These are phyloP conservation scores for Persicaria tinctoria DNA, from an alignment of 148 eudicot genomes.

Conservation along the genomic window DNA sequence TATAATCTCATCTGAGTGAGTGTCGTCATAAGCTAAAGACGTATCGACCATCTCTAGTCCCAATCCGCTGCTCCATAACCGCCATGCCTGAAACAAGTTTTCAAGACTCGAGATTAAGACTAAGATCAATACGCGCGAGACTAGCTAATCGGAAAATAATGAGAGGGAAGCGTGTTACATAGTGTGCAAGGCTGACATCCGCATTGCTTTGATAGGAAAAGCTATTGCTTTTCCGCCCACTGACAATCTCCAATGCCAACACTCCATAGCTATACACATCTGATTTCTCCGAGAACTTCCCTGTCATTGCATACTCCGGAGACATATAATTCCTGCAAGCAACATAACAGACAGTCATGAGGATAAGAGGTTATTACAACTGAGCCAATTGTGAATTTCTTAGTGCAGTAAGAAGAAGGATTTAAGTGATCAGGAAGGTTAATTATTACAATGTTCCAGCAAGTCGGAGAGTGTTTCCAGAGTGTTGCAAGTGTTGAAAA, in stretches of 20 bases:
- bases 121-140: background rate
- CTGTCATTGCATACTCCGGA: slow-evolving; percentile 4
- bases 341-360: too few relatives aligned
- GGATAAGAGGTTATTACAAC: too few relatives aligned
- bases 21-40: background rate
- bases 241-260: background rate
- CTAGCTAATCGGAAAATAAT: too few relatives aligned
- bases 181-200: background rate
- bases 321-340: slow-evolving; percentile 6
- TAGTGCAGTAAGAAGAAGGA: too few relatives aligned
- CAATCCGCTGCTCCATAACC: slow-evolving; percentile 21
- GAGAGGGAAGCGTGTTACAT: background rate
- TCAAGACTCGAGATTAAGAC: background rate
- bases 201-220: background rate
- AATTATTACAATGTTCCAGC: slow-evolving; percentile 21
- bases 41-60: slow-evolving; percentile 15
- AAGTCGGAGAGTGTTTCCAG: slow-evolving; percentile 27
- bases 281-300: slow-evolving; percentile 5
- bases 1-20: slow-evolving; percentile 13
- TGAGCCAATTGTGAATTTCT: too few relatives aligned
- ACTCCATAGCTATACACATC: slow-evolving; percentile 5
- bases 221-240: slow-evolving; percentile 1
- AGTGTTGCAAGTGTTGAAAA: slow-evolving; percentile 21
- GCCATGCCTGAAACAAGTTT: slow-evolving; percentile 24
- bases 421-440: background rate